Conservation (phyloP, 805 yeast species). For the Lachancea fermentati region DNA sequence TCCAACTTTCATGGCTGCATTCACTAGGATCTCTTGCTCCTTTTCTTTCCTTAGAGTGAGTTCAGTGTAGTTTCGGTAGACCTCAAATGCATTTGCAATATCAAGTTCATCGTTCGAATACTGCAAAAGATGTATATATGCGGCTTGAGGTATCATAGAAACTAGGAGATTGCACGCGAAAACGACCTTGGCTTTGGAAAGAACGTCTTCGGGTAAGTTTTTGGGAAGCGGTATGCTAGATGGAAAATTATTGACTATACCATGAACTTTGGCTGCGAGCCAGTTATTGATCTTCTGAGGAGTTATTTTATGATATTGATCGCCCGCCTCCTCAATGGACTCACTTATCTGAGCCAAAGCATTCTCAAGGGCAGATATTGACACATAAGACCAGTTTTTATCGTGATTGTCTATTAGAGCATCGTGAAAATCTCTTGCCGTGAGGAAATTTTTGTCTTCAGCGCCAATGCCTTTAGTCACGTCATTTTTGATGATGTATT, state of each 20-base stretch:
- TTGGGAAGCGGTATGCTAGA: constrained; percentile 29
- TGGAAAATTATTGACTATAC: constrained; percentile 37
- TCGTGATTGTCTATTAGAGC: constrained; percentile 29
- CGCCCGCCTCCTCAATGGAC: constrained; percentile 39
- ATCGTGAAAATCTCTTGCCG: constrained; percentile 30
- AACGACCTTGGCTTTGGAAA: constrained; percentile 33
- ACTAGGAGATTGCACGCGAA: constrained; percentile 39
- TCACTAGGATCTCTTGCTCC: constrained; percentile 29
- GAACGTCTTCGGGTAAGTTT: constrained; percentile 29
- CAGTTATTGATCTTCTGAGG: constrained; percentile 34
- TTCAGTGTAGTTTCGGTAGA: constrained; percentile 27
- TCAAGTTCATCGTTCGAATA: constrained; percentile 10
- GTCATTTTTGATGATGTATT: constrained; percentile 12
- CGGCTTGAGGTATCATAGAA: constrained; percentile 43
- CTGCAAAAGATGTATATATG: constrained; percentile 23
- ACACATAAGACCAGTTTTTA: constrained; percentile 19
- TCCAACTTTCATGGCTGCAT: constrained; percentile 30
- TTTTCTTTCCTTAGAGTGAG: constrained; percentile 15
- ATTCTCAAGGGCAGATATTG: constrained; percentile 15
- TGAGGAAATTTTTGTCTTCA: constrained; percentile 19
- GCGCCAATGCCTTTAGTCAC: not conserved
- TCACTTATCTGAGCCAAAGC: constrained; percentile 37
- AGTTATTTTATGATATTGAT: constrained; percentile 41
- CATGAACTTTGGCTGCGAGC: constrained; percentile 36
- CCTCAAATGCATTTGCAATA: constrained; percentile 30